These are phyloP conservation scores for Fremontodendron californicum DNA, from an alignment of 345 rosid species.

Conservation along the genomic window DNA sequence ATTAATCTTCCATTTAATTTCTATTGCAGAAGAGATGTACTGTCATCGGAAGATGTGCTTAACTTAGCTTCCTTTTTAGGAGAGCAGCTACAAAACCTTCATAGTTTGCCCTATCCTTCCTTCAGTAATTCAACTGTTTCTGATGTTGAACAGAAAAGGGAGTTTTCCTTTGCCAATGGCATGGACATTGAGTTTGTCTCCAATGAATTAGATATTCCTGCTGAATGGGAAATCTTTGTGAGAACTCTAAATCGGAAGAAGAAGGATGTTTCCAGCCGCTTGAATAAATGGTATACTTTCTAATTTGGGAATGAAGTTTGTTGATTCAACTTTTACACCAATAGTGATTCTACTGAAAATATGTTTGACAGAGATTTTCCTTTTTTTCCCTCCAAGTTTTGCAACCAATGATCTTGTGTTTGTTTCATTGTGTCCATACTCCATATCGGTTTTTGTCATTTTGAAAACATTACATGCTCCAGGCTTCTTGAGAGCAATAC, in stretches of 20 bases:
- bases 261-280: slow-evolving; percentile 46
- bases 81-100: slow-evolving; percentile 72
- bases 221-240: slow-evolving; percentile 65
- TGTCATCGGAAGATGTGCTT: slow-evolving; percentile 53
- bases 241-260: slow-evolving; percentile 47
- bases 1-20: not conserved
- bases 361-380: not conserved
- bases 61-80: slow-evolving; percentile 77
- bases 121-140: slow-evolving; percentile 34
- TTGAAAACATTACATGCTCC: too few species aligned
- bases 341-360: not conserved
- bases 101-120: slow-evolving; percentile 67
- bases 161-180: slow-evolving; percentile 21
- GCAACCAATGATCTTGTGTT: not conserved
- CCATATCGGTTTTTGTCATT: not conserved
- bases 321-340: not conserved
- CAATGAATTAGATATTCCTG: slow-evolving; percentile 38
- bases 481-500: not conserved
- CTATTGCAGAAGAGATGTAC: slow-evolving; percentile 68
- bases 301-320: not conserved
- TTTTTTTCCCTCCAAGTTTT: not conserved
- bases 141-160: slow-evolving; percentile 25
- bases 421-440: not conserved
- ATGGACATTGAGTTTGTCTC: slow-evolving; percentile 28
- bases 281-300: slow-evolving; percentile 57